phyloP scores from a whole-genome alignment of 345 rosid genomes.

The Boechera stricta region DNA sequence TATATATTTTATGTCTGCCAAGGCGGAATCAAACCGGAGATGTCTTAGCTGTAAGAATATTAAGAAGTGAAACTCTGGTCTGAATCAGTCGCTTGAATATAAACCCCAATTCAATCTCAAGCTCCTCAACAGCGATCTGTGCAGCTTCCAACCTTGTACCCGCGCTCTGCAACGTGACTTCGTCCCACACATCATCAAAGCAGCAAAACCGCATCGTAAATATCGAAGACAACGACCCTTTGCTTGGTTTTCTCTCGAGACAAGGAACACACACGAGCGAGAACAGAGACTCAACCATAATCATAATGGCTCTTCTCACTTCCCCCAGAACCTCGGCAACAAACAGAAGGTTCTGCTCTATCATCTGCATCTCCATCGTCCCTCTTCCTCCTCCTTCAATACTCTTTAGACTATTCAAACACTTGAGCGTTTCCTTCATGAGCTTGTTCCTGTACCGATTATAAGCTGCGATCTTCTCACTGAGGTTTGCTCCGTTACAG shows the following conservation, averaged over 20 bases:
- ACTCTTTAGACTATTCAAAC: constrained; percentile 55
- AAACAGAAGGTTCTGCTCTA: constrained; percentile 47
- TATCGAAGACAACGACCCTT: constrained; percentile 44
- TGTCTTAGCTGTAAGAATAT: constrained; percentile 53
- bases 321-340: constrained; percentile 61
- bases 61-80: constrained; percentile 81
- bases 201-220: constrained; percentile 45
- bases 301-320: constrained; percentile 58
- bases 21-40: constrained; percentile 23
- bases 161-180: constrained; percentile 56
- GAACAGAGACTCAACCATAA: constrained; percentile 62
- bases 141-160: constrained; percentile 69
- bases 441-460: constrained; percentile 58
- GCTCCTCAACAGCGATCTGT: constrained; percentile 69
- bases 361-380: constrained; percentile 14
- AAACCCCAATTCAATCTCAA: constrained; percentile 65
- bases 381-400: constrained; percentile 46
- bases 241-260: constrained; percentile 56
- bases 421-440: constrained; percentile 67
- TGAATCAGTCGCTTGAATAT: constrained; percentile 74
- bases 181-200: constrained; percentile 52
- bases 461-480: constrained; percentile 55
- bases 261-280: constrained; percentile 61
- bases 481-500: constrained; percentile 44
- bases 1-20: background rate